phyloP scores from a whole-genome alignment of 495 filamentous ascomycete genomes.

The Trichoderma erinaceum region DNA sequence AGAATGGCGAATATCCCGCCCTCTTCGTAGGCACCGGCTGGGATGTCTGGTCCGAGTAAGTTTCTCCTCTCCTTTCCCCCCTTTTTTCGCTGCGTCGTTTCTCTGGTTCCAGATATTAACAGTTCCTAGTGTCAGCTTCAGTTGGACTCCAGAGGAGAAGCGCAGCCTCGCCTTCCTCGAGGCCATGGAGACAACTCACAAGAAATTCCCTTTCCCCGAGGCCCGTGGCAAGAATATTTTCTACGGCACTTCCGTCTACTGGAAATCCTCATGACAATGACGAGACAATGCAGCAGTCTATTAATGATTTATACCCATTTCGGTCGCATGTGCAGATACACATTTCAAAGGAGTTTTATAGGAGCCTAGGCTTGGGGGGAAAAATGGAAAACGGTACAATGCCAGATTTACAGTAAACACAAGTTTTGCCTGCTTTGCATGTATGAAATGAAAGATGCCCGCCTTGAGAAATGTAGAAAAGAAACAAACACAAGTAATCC shows the following conservation, averaged over 20 bases:
- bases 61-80: conserved; percentile 15
- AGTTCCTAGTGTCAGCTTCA: neutral
- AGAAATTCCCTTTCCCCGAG: conserved; percentile 35
- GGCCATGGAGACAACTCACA: conserved; percentile 26
- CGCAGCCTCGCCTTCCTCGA: conserved; percentile 17
- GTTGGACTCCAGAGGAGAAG: neutral
- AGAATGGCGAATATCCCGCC: conserved; percentile 25
- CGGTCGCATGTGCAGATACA: neutral
- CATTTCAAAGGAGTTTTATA: neutral
- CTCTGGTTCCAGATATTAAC: neutral
- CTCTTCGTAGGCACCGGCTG: conserved; percentile 39
- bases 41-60: conserved; percentile 35
- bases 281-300: too few species aligned
- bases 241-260: conserved; percentile 35
- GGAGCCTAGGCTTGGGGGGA: neutral
- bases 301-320: neutral
- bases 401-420: neutral
- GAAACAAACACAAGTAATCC: neutral
- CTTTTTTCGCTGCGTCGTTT: neutral
- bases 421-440: neutral
- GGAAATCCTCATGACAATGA: neutral
- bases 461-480: neutral
- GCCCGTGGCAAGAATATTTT: conserved; percentile 30
- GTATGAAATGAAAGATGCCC: neutral
- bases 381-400: neutral